Evolutionary conservation across 306 rosid genomes (phyloP), one percentile per base, ranked within the genome.

Genomic region (Lupinus albus): DNA sequence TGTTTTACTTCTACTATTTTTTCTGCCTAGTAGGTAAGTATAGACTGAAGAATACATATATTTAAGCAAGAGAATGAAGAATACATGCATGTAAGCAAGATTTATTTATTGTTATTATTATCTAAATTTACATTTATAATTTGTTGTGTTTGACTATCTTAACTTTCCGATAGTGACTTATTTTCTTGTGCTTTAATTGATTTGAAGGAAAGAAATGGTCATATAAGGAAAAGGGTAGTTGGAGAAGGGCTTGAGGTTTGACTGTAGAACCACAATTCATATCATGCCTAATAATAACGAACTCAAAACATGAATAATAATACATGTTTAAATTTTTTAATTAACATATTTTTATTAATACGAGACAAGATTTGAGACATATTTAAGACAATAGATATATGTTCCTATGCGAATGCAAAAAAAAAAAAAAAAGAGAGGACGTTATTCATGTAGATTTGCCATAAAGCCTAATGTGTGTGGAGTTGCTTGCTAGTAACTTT

Each of bases 361-460:
- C n/a, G n/a, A n/a, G n/a, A n/a, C n/a, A n/a, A n/a, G n/a, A n/a
- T n/a, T n/a, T n/a, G n/a, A n/a, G n/a, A n/a, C n/a, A n/a, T n/a
- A n/a, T n/a, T n/a, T n/a, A n/a, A n/a, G n/a, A n/a, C n/a, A n/a
- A n/a, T n/a, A n/a, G n/a, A n/a, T n/a, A n/a, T n/a, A n/a, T n/a
- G n/a, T n/a, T n/a, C n/a, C n/a, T n/a, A n/a, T n/a, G n/a, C n/a
- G n/a, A n/a, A n/a, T n/a, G n/a, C n/a, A n/a, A n/a, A 46, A 53
- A 39, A 71, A 62, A 58, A 62, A 50, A 64, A 11, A 21, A 8
- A 47, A 2, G 68, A 79, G 75, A 64, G 85, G 89, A 69, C 91
- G 89, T 20, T 20, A 20, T 20, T 20, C 25, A 20, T 20, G 25
- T 20, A 20, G 2, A 20, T 20, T 20, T 20, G 25, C 25, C 25